Evolutionary conservation across 2,329 filamentous ascomycete species (phyloP).

Genomic region (Penicillium sclerotiorum): DNA sequence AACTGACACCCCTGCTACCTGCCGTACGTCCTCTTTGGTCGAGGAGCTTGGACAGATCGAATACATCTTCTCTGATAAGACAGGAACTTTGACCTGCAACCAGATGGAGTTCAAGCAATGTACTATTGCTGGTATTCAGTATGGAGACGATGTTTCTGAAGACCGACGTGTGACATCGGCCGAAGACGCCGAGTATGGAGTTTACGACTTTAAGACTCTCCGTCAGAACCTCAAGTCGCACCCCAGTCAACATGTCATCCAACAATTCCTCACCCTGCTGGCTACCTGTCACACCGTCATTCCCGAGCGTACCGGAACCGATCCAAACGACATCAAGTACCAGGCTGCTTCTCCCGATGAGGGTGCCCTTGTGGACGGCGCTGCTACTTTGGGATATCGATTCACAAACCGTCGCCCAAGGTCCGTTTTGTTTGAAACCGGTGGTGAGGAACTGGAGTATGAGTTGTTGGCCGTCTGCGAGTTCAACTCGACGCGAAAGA

Average conservation of each 20-base stretch:
- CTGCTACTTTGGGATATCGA: conserved; percentile 79
- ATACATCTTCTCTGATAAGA: conserved; percentile 98
- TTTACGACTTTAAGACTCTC: conserved; percentile 81
- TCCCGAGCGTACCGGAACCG: conserved; percentile 80
- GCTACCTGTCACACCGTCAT: conserved; percentile 97
- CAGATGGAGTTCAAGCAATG: conserved; percentile 99
- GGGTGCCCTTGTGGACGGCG: conserved; percentile 92
- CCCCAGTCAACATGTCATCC: conserved; percentile 61
- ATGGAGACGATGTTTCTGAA: conserved; percentile 88
- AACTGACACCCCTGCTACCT: conserved; percentile 92
- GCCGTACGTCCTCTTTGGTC: conserved; percentile 91
- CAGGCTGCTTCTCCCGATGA: conserved; percentile 97
- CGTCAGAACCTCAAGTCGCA: conserved; percentile 69
- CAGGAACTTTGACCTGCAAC: conserved; percentile 95
- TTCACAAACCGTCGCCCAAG: conserved; percentile 90
- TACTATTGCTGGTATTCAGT: conserved; percentile 90
- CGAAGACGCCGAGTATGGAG: conserved; percentile 74
- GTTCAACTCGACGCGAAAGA: conserved; percentile 96
- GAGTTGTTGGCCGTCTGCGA: conserved; percentile 96
- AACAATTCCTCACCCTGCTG: conserved; percentile 86
- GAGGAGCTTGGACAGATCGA: conserved; percentile 98
- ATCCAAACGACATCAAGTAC: conserved; percentile 84
- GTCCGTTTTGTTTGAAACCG: conserved; percentile 79
- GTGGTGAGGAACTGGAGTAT: conserved; percentile 75
- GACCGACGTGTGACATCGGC: conserved; percentile 78